Evolutionary conservation across 495 filamentous ascomycete genomes (phyloP), one percentile per base, ranked within the genome.

Genomic region (Podospora australis): DNA sequence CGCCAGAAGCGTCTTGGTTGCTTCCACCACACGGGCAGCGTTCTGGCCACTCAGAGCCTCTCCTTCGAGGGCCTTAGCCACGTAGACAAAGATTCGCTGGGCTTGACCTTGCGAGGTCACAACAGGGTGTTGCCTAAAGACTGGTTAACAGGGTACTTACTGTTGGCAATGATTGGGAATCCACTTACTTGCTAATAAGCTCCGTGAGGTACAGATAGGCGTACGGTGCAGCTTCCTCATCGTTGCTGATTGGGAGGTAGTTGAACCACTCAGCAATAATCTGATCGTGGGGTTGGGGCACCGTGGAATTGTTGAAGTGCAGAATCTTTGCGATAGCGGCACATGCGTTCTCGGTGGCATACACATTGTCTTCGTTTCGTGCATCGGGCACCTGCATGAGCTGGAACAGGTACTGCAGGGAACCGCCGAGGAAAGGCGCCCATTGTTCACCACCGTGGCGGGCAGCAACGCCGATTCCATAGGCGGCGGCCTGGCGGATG

Each of bases 141-240:
- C n/a, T n/a, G n/a, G n/a, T n/a, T n/a, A n/a, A n/a, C n/a, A n/a
- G n/a, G n/a, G n/a, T n/a, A n/a, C n/a, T n/a, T n/a, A n/a, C n/a
- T n/a, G n/a, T n/a, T n/a, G n/a, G n/a, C n/a, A n/a, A n/a, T n/a
- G n/a, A n/a, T n/a, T n/a, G n/a, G n/a, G n/a, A n/a, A n/a, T n/a
- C n/a, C 57, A 82, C 89, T 73, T 83, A 96, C 92, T 91, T 84
- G 39, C 95, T 87, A 62, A 99, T 95, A 48, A 99, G 67, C 58
- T 95, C 81, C 2, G 85, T 81, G 44, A 99, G 75, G 66, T 95
- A 99, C 6, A 82, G 82, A 64, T 99, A 99, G 0, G 90, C 90
- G 62, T 95, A 97, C 23, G 94, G 92, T 3, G 94, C 94, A 2
- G 92, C 94, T 70, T 97, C 94, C 65, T 97, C 94, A 55, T 99